Conservation (phyloP, 2,329 filamentous ascomycete genomes). For the Arthrobotrys megalospora region DNA sequence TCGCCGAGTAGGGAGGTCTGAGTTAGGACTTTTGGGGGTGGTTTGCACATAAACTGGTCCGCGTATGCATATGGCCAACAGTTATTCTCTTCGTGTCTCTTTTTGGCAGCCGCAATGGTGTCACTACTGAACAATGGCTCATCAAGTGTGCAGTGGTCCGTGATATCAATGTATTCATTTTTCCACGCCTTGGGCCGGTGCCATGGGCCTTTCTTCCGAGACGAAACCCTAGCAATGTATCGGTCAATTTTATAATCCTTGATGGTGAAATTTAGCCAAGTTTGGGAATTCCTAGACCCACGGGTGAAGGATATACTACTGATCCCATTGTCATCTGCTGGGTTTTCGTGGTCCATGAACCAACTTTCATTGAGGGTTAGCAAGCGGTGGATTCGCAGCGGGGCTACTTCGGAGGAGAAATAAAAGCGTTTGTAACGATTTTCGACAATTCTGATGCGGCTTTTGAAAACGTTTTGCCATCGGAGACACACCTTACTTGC, state of each 20-base stretch:
- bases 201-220: no score
- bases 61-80: no score
- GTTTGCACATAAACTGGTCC: no score
- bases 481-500: slow-evolving; percentile 1
- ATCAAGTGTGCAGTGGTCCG: neutral
- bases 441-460: neutral
- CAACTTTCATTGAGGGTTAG: neutral
- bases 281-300: neutral
- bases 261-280: neutral
- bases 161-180: neutral
- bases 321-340: neutral
- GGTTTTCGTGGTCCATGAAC: neutral
- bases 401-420: neutral
- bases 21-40: neutral
- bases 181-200: neutral
- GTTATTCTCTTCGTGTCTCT: neutral
- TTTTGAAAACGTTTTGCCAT: slow-evolving; percentile 1
- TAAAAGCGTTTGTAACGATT: slow-evolving; percentile 11
- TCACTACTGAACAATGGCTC: neutral
- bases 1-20: neutral
- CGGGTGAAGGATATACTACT: neutral
- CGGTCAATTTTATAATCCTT: neutral
- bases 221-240: neutral
- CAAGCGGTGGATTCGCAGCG: neutral
- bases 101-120: neutral